Conservation (phyloP, 2,329 filamentous ascomycete species). For the Aspergillus udagawae region DNA sequence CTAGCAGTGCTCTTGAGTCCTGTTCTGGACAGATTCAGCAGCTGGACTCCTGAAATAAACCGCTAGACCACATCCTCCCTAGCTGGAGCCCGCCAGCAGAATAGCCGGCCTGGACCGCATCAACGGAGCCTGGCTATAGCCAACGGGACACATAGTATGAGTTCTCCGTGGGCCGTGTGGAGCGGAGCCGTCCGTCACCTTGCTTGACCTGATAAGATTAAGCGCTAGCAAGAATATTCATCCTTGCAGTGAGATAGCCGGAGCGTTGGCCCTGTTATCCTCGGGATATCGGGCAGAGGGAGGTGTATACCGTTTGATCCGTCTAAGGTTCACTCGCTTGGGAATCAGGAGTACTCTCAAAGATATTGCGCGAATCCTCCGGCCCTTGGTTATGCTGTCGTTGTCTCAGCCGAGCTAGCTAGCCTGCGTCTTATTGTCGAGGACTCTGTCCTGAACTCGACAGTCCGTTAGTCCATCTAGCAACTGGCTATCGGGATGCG, state of each 20-base stretch:
- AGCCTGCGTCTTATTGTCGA: neutral
- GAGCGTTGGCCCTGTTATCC: conserved; percentile 2
- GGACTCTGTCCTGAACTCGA: neutral
- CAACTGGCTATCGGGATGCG: neutral
- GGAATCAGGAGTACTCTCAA: neutral
- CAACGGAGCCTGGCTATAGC: conserved; percentile 5
- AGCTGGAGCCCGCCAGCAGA: neutral
- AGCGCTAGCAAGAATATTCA: neutral
- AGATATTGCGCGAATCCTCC: neutral
- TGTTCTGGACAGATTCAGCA: too few relatives aligned
- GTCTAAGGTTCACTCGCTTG: neutral
- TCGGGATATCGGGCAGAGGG: conserved; percentile 7
- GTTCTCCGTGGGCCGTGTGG: conserved; percentile 2
- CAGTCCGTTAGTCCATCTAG: neutral
- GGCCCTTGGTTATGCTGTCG: neutral
- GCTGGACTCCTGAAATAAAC: neutral
- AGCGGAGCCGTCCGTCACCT: neutral
- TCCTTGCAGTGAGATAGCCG: neutral
- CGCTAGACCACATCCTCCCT: neutral
- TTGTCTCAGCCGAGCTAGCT: neutral
- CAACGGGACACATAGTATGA: conserved; percentile 1
- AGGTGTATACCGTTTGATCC: neutral
- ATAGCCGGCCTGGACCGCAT: conserved; percentile 9
- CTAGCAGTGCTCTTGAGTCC: too few relatives aligned
- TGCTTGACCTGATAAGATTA: neutral